phyloP scores from a whole-genome alignment of 2,329 filamentous ascomycete species.

The Colletotrichum sublineola region DNA sequence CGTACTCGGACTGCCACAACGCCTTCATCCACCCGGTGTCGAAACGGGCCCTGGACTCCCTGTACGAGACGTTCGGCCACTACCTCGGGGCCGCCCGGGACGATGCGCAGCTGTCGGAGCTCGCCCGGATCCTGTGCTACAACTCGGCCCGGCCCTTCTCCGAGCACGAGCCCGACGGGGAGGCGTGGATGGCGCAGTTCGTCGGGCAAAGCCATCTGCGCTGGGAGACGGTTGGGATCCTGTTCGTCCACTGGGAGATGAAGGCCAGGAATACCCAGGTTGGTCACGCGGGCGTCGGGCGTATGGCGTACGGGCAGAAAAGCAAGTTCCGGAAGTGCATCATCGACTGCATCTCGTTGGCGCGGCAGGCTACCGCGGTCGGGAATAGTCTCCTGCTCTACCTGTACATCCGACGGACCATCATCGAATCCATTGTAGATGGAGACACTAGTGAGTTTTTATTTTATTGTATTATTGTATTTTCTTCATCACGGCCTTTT shows the following conservation, averaged over 20 bases:
- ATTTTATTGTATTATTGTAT: not conserved
- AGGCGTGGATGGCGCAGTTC: conserved; percentile 38
- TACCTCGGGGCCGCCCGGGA: conserved; percentile 42
- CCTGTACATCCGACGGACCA: conserved; percentile 51
- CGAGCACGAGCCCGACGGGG: conserved; percentile 31
- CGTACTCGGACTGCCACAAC: conserved; percentile 42
- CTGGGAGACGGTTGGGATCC: conserved; percentile 40
- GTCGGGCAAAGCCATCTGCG: conserved; percentile 5
- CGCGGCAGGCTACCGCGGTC: conserved; percentile 41
- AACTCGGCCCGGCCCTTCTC: conserved; percentile 39
- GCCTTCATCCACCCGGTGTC: conserved; percentile 43
- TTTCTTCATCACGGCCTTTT: too few species aligned
- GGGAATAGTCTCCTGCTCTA: conserved; percentile 57
- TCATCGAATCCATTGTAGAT: conserved; percentile 53
- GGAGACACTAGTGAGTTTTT: conserved; percentile 56
- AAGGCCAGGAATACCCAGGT: conserved; percentile 18
- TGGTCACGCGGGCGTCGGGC: conserved; percentile 5
- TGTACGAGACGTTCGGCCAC: conserved; percentile 44
- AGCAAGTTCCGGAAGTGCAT: conserved; percentile 4
- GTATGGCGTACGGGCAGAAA: not conserved
- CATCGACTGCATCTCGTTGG: conserved; percentile 52
- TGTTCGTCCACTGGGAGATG: conserved; percentile 43
- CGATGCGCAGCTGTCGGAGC: conserved; percentile 22
- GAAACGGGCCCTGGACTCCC: conserved; percentile 29
- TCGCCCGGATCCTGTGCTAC: conserved; percentile 46